Base-by-base conservation (phyloP, 768 basidiomycete genomes). In the Tulasnella sp. region DNA sequence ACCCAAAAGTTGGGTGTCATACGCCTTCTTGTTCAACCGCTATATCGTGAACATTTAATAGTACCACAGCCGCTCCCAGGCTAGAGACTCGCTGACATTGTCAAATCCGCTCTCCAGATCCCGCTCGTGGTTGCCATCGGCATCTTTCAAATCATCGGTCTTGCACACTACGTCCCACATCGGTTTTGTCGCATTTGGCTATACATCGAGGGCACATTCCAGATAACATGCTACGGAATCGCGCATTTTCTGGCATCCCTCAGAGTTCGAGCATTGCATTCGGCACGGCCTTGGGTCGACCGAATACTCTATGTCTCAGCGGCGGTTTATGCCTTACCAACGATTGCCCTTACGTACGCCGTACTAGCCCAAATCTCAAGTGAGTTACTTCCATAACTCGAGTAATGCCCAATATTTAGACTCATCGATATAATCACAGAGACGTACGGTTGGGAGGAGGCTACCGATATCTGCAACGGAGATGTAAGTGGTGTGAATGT, bases 1-100 rank as follows among this genome's bases (percentile, higher is more conserved):
- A 20, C 71, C 71, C 20, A 73, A 42, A 42, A 73, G 46, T 26
- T 4, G 39, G n/a, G 71, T 73, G 23, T 73, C 71, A 73, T 42
- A 42, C 40, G 40, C 46, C 15, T 73, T 73, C 46, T 48, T 73
- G 71, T 48, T 73, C 39, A 73, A 73, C 18, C 40, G 71, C 40
- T 73, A 73, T 16, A 37, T 26, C n/a, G 71, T 73, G 15, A 73
- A 39, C 16, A 32, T 32, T 26, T 37, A 15, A 11, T 29, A 9
- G 35, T 16, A 32, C 10, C 10, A 2, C 5, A 35, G 11, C 32
- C 3, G 26, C 11, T 57, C n/a, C 23, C 32, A 10, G 0, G 13
- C 26, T 35, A 16, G 32, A 26, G 16, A 1, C 13, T 67, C 29
- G 6, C 46, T 20, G 13, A 73, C 46, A 23, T 32, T 18, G 26